Base-by-base conservation (phyloP, 2,329 filamentous ascomycete genomes). In the Exutisphaerella laricina region DNA sequence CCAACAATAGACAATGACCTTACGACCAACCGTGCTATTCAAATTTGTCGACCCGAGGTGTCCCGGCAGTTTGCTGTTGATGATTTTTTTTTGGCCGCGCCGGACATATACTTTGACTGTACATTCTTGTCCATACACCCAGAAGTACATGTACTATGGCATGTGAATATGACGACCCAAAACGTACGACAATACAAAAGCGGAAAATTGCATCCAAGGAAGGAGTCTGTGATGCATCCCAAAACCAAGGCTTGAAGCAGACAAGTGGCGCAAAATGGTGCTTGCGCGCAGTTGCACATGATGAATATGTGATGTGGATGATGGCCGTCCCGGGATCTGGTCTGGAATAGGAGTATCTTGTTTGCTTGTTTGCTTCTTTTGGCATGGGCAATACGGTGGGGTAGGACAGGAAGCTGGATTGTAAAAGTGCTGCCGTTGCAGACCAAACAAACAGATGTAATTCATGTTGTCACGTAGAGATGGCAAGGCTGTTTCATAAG, bases 401-500 rank as follows among this genome's bases (percentile, higher is more conserved):
- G 22, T 20, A 5, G 25, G 14, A 12, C 30, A 29, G 36, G 16
- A 5, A 28, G 26, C 10, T 4, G 23, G 38, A 12, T 13, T 18
- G 23, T 14, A 32, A 32, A 22, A 31, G 38, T 32, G 38, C 26
- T 40, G 37, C 6, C 29, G 20, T 40, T 40, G 23, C 29, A 25
- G 28, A 35, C 9, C 12, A n/a, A 20, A 35, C 18, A 25, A 23
- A 20, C 6, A n/a, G n/a, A 9, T 39, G 37, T 39, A 29, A 16
- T 31, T n/a, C 29, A 17, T 30, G 37, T 44, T 44, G 41, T 43
- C 41, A 39, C 18, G 35, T 18, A 44, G 35, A 44, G 21, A 39
- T 44, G 41, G 30, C 41, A 44, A 44, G 41, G 41, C 41, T 44
- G 41, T 44, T 44, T 44, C 34, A 23, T 23, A 44, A 44, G 41